Evolutionary conservation across 163 green algal genomes (phyloP).

Genomic region (Scenedesmus sp.): DNA sequence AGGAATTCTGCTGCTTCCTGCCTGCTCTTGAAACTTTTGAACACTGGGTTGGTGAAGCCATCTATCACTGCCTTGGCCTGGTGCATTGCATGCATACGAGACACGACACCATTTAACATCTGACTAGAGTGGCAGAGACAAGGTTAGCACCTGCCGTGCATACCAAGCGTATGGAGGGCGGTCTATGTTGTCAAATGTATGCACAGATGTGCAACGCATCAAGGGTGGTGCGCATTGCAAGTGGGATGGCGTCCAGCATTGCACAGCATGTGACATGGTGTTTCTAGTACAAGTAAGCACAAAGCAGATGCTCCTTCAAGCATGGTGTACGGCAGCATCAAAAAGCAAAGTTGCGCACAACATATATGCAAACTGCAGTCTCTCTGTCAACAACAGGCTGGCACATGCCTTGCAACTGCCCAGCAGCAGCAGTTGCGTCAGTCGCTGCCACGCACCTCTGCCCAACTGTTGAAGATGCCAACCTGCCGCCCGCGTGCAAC

Average conservation of each 20-base stretch:
- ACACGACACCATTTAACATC: too few species aligned
- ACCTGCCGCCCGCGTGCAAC: neutral
- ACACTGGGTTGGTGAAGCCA: neutral
- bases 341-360: too few species aligned
- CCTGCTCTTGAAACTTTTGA: neutral
- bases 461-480: conserved; percentile 20
- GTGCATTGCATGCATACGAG: neutral
- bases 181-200: neutral
- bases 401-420: neutral
- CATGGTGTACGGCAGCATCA: too few species aligned
- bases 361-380: too few species aligned
- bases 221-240: too few species aligned
- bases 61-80: neutral
- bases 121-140: neutral
- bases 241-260: too few species aligned
- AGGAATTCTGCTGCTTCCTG: conserved; percentile 17
- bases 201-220: too few species aligned
- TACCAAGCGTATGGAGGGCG: neutral
- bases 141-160: neutral
- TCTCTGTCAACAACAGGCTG: neutral
- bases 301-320: too few species aligned
- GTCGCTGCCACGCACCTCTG: neutral
- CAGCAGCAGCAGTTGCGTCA: neutral
- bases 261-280: too few species aligned
- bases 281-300: too few species aligned